Evolutionary conservation across 2,329 filamentous ascomycete genomes (phyloP), one percentile per base, ranked within the genome.

Genomic region (Ophidiomyces ophidiicola): DNA sequence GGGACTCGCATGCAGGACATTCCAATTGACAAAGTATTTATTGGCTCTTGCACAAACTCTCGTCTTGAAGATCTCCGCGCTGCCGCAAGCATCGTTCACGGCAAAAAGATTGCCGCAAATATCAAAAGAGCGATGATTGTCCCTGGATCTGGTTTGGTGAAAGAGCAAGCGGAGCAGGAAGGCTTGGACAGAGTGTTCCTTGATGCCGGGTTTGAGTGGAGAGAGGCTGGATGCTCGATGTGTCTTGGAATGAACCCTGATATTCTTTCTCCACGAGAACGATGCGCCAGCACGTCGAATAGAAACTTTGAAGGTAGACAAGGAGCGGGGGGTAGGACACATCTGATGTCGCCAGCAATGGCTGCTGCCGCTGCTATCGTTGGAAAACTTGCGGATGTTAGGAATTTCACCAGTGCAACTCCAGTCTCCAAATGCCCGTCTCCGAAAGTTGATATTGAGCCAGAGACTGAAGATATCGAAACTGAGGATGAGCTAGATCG

Each of bases 191-290:
- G 86, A 68, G 82, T 94, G 56, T 96, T 98, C 63, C 56, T 67
- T 6, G 84, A 93, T 45, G 87, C 90, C 34, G 90, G 90, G 5
- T 96, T 96, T 50, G 88, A 96, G 61, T 96, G 88, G 88, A 78
- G 90, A 58, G 90, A 98, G 67, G 90, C 90, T 49, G 90, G 90
- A 35, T 98, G 90, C 74, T 93, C 84, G 46, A 98, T 98, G 90
- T 96, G 90, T 59, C 73, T 98, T 40, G 90, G 90, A 59, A 98
- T 98, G 88, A 98, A 98, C 69, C 88, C 90, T 0, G 90, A 98
- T 60, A 96, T 98, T 47, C 74, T 96, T 32, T 78, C 86, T 1
- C 87, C 90, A 39, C 75, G 81, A 59, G 90, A 98, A 66, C 80
- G 90, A 54, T 96, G 90, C 59, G 90, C 90, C 29, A 88, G 81